Percentiles rank a stretch among this genome's conserved stretches.
phyloP scores from a whole-genome alignment of 1,139 yeast species.

The Diutina rugosa region DNA sequence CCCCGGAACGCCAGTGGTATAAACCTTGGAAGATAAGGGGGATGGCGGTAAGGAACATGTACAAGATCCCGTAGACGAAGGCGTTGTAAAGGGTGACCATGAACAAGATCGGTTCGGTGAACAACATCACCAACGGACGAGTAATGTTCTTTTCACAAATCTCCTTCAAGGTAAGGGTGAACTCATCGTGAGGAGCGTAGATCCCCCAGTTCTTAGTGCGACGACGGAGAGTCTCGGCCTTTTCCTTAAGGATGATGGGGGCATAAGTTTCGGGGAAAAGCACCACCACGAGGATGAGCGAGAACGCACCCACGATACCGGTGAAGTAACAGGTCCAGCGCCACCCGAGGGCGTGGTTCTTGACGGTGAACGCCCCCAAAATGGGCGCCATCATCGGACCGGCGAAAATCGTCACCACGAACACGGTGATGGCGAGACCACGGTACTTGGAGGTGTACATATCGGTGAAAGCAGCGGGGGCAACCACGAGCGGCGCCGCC shows the following conservation, averaged over 20 bases:
- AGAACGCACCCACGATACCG: slow-evolving; percentile 32
- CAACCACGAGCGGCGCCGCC: slow-evolving; percentile 72
- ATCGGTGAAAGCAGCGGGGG: slow-evolving; percentile 77
- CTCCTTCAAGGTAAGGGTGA: slow-evolving; percentile 46
- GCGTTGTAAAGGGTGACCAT: slow-evolving; percentile 65
- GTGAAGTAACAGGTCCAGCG: slow-evolving; percentile 46
- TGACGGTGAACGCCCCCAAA: slow-evolving; percentile 36
- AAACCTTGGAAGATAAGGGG: slow-evolving; percentile 59
- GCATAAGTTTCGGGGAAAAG: slow-evolving; percentile 37
- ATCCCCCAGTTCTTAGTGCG: slow-evolving; percentile 63
- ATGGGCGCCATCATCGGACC: slow-evolving; percentile 74
- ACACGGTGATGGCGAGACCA: slow-evolving; percentile 47
- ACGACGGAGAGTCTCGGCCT: slow-evolving; percentile 17
- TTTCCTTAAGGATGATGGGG: slow-evolving; percentile 12
- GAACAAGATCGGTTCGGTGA: slow-evolving; percentile 61
- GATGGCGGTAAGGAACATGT: slow-evolving; percentile 64
- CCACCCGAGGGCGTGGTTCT: slow-evolving; percentile 52
- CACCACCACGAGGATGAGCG: slow-evolving; percentile 17
- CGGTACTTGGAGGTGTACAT: slow-evolving; percentile 47
- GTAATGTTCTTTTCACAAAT: slow-evolving; percentile 56
- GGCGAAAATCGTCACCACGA: slow-evolving; percentile 53
- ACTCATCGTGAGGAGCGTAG: slow-evolving; percentile 72
- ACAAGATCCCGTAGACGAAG: slow-evolving; percentile 73
- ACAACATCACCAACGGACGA: slow-evolving; percentile 59
- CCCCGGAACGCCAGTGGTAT: slow-evolving; percentile 42